Base-by-base conservation (phyloP, 192 early-diverging fungal species). In the Coemansia guatemalensis region DNA sequence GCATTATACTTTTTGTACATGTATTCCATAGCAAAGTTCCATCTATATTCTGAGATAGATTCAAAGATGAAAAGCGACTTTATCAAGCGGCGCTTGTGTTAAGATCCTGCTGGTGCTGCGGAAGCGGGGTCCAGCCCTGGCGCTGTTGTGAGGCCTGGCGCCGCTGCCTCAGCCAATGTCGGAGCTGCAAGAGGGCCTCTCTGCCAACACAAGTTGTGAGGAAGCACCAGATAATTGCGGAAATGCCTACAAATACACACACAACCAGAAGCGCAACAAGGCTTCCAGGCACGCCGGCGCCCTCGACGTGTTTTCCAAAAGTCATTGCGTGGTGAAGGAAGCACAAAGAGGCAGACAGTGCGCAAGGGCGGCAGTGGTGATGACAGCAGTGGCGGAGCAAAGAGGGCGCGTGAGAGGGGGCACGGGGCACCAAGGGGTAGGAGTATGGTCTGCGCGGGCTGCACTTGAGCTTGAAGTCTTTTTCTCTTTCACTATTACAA, bases 201-300 rank as follows among this genome's bases (percentile, higher is more conserved):
- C 32, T 61, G 48, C 81, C 81, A 2, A 78, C 33, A 29, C 81
- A 83, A 1, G 81, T 78, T 24, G 75, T 78, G 14, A 83, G 60
- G 39, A 83, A 83, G 49, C 81, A 83, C 81, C 81, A 83, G 9
- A 68, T 48, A 35, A 83, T 64, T 8, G 75, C 81, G 8, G 71
- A 50, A 20, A 78, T 4, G 0, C 75, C 60, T 18, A 83, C 75
- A 41, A 83, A 26, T n/a, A 71, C 49, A 33, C 72, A 67, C 18
- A 83, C 66, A 0, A 75, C 64, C 11, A 83, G 58, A 1, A 83
- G 56, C 18, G 64, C 65, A 14, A 83, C 27, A 23, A 83, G 60
- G 41, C 73, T 75, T 6, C 67, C 69, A 3, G 77, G 71, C 8
- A 71, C 24, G 11, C 68, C 50, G 20, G 60, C 41, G 22, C 53